Conservation (phyloP, 2,329 filamentous ascomycete species). For the Apiospora koreana region DNA sequence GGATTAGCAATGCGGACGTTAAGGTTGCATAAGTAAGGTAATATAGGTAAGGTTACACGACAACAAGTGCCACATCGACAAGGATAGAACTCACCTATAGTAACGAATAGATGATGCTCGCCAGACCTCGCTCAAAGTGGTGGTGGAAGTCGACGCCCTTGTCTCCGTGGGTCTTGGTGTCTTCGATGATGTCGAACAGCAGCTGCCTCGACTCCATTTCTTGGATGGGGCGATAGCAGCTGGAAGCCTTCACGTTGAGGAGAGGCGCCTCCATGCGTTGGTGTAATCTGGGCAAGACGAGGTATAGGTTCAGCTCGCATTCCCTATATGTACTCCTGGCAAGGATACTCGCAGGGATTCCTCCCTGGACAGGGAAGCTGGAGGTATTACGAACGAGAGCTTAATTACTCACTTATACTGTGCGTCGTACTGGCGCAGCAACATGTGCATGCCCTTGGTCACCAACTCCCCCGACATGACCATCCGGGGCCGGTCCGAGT, state of each 20-base stretch:
- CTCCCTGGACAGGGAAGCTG: neutral
- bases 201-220: slow-evolving; percentile 48
- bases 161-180: slow-evolving; percentile 24
- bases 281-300: slow-evolving; percentile 26
- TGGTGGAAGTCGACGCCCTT: slow-evolving; percentile 29
- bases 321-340: neutral
- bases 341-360: neutral
- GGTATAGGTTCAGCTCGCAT: neutral
- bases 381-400: too few species aligned
- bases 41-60: neutral
- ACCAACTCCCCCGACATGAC: slow-evolving; percentile 34
- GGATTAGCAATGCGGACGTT: too few species aligned
- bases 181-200: slow-evolving; percentile 40
- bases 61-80: neutral
- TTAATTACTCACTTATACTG: slow-evolving; percentile 28
- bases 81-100: slow-evolving; percentile 25
- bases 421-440: slow-evolving; percentile 42
- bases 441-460: slow-evolving; percentile 37
- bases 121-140: slow-evolving; percentile 36
- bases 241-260: slow-evolving; percentile 29
- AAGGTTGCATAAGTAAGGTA: neutral
- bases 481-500: slow-evolving; percentile 25
- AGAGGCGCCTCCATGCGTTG: slow-evolving; percentile 39
- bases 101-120: slow-evolving; percentile 39
- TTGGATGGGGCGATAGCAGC: slow-evolving; percentile 42